These are phyloP conservation scores for Fusarium sp. DNA, from an alignment of 2,329 filamentous ascomycete species.

Conservation along the genomic window DNA sequence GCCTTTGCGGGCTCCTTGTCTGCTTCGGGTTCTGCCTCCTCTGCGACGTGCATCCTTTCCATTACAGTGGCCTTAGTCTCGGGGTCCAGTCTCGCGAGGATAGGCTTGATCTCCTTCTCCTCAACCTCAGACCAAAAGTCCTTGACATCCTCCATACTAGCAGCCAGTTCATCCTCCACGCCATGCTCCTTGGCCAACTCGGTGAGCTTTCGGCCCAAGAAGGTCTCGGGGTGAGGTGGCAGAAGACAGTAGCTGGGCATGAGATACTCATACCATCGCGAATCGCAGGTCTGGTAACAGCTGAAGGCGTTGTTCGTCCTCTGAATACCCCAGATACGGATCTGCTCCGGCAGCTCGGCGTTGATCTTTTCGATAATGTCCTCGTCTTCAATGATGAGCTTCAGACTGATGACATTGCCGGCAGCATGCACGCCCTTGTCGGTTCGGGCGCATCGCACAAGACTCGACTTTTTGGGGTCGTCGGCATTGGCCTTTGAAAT, in stretches of 20 bases:
- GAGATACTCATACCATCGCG: conserved; percentile 96
- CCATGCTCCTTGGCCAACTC: conserved; percentile 80
- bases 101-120: conserved; percentile 81
- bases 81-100: conserved; percentile 71
- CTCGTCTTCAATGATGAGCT: conserved; percentile 93
- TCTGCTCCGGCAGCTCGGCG: conserved; percentile 83
- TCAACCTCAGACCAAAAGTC: conserved; percentile 88
- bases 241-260: conserved; percentile 94
- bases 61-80: conserved; percentile 73
- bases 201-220: conserved; percentile 84
- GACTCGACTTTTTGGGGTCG: conserved; percentile 94
- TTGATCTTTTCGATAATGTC: conserved; percentile 95
- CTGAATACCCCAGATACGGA: conserved; percentile 94
- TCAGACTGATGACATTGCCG: conserved; percentile 93
- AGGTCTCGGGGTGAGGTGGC: conserved; percentile 91
- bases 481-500: conserved; percentile 98
- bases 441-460: conserved; percentile 93
- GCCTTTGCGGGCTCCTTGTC: conserved; percentile 36
- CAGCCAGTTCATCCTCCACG: conserved; percentile 75
- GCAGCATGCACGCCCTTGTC: conserved; percentile 98
- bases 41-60: conserved; percentile 65
- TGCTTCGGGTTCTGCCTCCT: conserved; percentile 45
- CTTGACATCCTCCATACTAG: conserved; percentile 80
- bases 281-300: conserved; percentile 95
- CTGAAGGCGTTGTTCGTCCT: conserved; percentile 92